phyloP scores from a whole-genome alignment of 2,329 filamentous ascomycete genomes.

The Claviceps arundinis region DNA sequence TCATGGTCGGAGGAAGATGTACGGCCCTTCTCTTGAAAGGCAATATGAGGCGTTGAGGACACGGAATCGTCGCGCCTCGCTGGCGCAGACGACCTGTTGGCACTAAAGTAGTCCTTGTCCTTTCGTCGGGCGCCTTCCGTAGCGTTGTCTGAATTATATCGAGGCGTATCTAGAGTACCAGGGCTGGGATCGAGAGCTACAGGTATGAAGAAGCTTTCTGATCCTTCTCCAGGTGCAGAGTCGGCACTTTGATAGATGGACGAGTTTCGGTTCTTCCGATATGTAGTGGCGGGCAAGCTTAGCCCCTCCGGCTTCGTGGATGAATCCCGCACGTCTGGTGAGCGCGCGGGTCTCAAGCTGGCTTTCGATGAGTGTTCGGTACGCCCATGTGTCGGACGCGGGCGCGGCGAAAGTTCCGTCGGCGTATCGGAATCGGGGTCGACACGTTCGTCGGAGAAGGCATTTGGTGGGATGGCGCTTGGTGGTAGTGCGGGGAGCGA shows the following conservation, averaged over 20 bases:
- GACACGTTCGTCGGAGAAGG: slow-evolving; percentile 47
- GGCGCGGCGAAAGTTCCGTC: slow-evolving; percentile 55
- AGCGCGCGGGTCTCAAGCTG: slow-evolving; percentile 38
- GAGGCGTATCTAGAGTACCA: slow-evolving; percentile 39
- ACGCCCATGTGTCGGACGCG: slow-evolving; percentile 35
- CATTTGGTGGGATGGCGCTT: slow-evolving; percentile 49
- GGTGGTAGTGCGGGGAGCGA: slow-evolving; percentile 83
- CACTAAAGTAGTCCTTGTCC: slow-evolving; percentile 48
- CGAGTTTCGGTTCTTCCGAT: slow-evolving; percentile 67
- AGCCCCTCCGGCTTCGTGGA: slow-evolving; percentile 40
- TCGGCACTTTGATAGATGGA: slow-evolving; percentile 42
- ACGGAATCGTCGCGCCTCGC: slow-evolving; percentile 37
- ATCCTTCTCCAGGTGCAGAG: slow-evolving; percentile 35
- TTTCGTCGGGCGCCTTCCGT: slow-evolving; percentile 32
- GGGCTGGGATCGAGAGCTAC: slow-evolving; percentile 61
- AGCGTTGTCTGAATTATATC: slow-evolving; percentile 35
- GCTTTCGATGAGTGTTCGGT: slow-evolving; percentile 43
- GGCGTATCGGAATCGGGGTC: slow-evolving; percentile 52
- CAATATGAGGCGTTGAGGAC: slow-evolving; percentile 69
- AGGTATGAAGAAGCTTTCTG: slow-evolving; percentile 63
- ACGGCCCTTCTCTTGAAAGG: slow-evolving; percentile 74
- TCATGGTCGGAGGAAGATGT: slow-evolving; percentile 43
- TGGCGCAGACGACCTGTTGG: slow-evolving; percentile 25
- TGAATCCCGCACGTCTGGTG: slow-evolving; percentile 38
- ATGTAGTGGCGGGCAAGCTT: slow-evolving; percentile 60